A percentile compares a stretch with the other conserved stretches of the same genome.
Conservation (phyloP, 768 basidiomycete genomes). For the Hericium erinaceus region DNA sequence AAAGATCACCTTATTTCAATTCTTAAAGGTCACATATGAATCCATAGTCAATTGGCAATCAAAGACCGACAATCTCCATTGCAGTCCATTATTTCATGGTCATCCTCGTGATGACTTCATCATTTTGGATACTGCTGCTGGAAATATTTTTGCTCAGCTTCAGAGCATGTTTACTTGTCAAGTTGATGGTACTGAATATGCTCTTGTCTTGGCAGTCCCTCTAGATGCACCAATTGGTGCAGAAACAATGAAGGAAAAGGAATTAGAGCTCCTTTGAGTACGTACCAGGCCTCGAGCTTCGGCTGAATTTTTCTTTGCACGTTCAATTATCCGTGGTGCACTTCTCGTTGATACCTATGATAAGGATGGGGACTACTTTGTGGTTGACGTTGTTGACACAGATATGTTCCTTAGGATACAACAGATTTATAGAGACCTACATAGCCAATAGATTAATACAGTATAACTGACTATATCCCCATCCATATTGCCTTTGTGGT, state of each 20-base stretch:
- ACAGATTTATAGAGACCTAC: too few relatives aligned
- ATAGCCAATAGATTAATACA: too few relatives aligned
- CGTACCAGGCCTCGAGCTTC: conserved; percentile 1
- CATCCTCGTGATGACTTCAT: conserved; percentile 17
- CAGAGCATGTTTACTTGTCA: conserved; percentile 17
- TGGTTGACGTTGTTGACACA: conserved; percentile 22
- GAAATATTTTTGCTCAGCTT: conserved; percentile 15
- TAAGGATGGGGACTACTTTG: conserved; percentile 15
- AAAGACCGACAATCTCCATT: conserved; percentile 10
- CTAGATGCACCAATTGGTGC: conserved; percentile 9
- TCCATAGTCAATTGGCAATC: conserved; percentile 13
- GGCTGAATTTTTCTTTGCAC: conserved; percentile 18
- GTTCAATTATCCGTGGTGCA: conserved; percentile 24
- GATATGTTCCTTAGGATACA: neutral
- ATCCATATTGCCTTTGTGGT: too few relatives aligned
- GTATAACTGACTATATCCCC: too few relatives aligned
- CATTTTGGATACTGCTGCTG: conserved; percentile 16
- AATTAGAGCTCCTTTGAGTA: conserved; percentile 17
- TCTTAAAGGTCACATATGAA: conserved; percentile 12
- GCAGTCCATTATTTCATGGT: conserved; percentile 12
- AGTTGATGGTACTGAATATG: conserved; percentile 6
- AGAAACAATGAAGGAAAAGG: conserved; percentile 5
- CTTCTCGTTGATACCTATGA: conserved; percentile 17
- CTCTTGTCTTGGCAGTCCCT: conserved; percentile 18
- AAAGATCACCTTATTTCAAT: conserved; percentile 12